Base-by-base conservation (phyloP, 305 asterid species). In the Stenogyne calaminthoides region DNA sequence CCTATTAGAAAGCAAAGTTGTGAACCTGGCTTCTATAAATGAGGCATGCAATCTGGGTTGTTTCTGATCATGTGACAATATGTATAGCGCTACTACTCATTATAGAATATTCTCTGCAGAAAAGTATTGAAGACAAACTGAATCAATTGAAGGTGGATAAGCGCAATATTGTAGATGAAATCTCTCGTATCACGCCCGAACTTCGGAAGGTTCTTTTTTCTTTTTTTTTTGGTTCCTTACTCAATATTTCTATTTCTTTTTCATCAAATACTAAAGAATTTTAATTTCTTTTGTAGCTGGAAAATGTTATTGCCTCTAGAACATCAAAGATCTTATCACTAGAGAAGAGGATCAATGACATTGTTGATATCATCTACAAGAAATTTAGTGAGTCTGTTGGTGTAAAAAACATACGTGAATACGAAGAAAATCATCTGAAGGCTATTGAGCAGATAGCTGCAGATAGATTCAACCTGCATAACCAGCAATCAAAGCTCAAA, bases 381-480 rank as follows among this genome's bases (percentile, higher is more conserved):
- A 86, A 81, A 81, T 95, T 92, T 80, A 95, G 98, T 8, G 91
- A 89, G 83, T 91, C 98, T 80, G 96, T 95, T 77, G 98, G 99
- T 65, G 99, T 95, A 56, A 84, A 81, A 57, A 95, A 88, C 82
- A 92, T 95, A 71, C 96, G 99, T 56, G 99, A 95, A 84, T 95
- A 92, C 78, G 98, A 95, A 84, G 98, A 92, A 81, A 89, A 89
- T 81, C 96, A 95, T 82, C 97, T 95, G 77, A 91, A 90, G 86
- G 98, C 89, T 75, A 88, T 87, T 72, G 95, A 91, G 84, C 88
- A 91, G 74, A 87, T 87, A 87, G 90, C 98, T 70, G 92, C 96
- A 42, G 93, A 92, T 81, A 89, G 93, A 86, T 92, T 89, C 77
- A 84, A 85, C 85, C 81, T 95, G 84, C 96, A 89, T 79, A 93